phyloP scores from a whole-genome alignment of 306 rosid genomes.

The Mimosa bimucronata region DNA sequence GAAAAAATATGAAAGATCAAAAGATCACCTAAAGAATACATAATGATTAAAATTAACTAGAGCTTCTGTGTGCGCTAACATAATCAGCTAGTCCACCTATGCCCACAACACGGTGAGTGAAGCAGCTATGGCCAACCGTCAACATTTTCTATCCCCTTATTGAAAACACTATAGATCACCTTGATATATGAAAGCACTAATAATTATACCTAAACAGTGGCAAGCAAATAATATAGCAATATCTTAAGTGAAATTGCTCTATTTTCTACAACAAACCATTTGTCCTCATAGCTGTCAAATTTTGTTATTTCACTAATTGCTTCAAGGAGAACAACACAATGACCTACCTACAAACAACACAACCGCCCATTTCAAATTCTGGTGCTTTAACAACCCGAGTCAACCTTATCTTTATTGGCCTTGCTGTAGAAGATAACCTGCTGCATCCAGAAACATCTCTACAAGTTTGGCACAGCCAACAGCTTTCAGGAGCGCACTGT shows the following conservation, averaged over 20 bases:
- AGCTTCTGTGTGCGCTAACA: constrained; percentile 4
- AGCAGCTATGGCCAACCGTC: not conserved
- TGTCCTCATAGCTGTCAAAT: constrained; percentile 15
- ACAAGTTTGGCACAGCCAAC: constrained; percentile 90
- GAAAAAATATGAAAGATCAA: too few species aligned
- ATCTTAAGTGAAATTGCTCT: not conserved
- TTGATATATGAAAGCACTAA: not conserved
- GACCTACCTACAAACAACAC: constrained; percentile 93
- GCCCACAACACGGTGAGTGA: constrained; percentile 14
- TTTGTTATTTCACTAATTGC: constrained; percentile 3
- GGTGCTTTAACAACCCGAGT: constrained; percentile 84
- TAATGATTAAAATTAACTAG: not conserved
- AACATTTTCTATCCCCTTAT: not conserved
- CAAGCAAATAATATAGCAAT: not conserved
- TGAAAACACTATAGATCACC: not conserved
- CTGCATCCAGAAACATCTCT: constrained; percentile 67
- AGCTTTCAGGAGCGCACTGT: constrained; percentile 61
- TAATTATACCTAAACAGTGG: not conserved
- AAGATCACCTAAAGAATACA: too few species aligned
- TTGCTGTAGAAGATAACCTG: constrained; percentile 57
- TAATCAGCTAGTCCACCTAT: constrained; percentile 4
- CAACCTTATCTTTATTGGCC: constrained; percentile 86
- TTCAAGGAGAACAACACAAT: constrained; percentile 31
- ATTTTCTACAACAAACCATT: constrained; percentile 14
- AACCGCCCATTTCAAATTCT: constrained; percentile 91